Evolutionary conservation across 805 yeast genomes (phyloP), one percentile per base, ranked within the genome.

Genomic region (Ogataea paradorogensis): DNA sequence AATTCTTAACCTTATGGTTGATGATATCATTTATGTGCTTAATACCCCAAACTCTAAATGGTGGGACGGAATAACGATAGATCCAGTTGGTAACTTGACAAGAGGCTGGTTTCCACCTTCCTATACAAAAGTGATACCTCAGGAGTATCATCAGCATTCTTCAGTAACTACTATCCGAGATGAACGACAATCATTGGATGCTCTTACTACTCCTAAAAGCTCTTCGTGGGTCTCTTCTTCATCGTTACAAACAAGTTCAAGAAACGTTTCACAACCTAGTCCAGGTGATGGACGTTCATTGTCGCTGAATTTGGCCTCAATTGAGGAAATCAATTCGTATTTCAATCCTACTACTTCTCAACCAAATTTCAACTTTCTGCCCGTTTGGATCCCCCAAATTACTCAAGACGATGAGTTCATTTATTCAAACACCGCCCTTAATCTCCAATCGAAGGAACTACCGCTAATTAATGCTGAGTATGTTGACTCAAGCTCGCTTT

Each of bases 31-130:
- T 1, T 75, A 82, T 50, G 93, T 88, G 10, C 56, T 85, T n/a
- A 58, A 71, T 11, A 83, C 82, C 45, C 67, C 77, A 11, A 75
- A 73, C 27, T 59, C 78, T 2, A 85, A 88, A 2, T 88, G 95
- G 96, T 86, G 95, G 93, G 95, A 88, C 59, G 95, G 96, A 9
- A 69, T 82, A 13, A 48, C 67, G 26, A 59, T 56, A 5, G 61
- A 60, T 27, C 58, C 64, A 2, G 60, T 55, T 14, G 73, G 74
- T 6, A 72, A 55, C 22, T 61, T 67, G 5, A 59, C 73, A 5
- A 70, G 95, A 55, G 96, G 96, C 51, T 88, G 95, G 95, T 85
- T 88, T 65, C 95, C 95, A 13, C 74, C 74, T 34, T 75, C 73
- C 42, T 81, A 73, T 59, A 78, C 79, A 20, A 69, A 74, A 33